Percentiles rank a stretch among this genome's conserved stretches.
Conservation (phyloP, 148 eudicot genomes). For the Pharnaceum exiguum region DNA sequence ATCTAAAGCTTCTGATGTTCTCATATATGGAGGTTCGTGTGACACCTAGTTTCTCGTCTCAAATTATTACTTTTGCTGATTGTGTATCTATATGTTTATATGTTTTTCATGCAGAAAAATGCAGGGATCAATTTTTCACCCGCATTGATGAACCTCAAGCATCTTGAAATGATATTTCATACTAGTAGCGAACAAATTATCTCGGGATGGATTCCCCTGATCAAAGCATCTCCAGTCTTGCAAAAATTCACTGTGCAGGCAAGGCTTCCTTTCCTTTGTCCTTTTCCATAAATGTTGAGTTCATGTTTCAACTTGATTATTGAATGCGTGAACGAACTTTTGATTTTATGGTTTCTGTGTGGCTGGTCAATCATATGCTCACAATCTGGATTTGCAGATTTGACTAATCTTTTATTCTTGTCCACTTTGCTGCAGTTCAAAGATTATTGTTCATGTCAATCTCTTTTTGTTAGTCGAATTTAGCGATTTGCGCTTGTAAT, state of each 20-base stretch:
- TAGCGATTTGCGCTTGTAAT: no score
- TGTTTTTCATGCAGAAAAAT: not conserved
- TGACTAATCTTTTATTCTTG: no score
- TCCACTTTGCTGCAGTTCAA: no score
- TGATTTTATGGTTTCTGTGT: no score
- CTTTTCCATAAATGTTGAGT: no score
- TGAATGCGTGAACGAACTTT: no score
- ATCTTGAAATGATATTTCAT: not conserved
- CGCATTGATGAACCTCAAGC: constrained; percentile 15
- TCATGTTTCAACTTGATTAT: no score
- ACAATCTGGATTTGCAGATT: no score
- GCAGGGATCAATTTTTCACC: not conserved
- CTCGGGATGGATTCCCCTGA: not conserved
- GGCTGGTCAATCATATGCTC: no score
- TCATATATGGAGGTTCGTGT: not conserved
- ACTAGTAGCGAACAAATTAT: not conserved
- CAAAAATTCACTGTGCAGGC: not conserved
- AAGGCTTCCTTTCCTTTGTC: not conserved
- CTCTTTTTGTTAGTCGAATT: no score
- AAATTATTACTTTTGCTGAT: not conserved
- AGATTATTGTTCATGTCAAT: no score
- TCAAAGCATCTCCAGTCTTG: not conserved
- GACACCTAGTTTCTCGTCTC: not conserved
- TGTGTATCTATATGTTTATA: not conserved
- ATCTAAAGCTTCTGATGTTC: not conserved